Evolutionary conservation across 306 rosid genomes (phyloP).

Genomic region (Biancaea sappan): DNA sequence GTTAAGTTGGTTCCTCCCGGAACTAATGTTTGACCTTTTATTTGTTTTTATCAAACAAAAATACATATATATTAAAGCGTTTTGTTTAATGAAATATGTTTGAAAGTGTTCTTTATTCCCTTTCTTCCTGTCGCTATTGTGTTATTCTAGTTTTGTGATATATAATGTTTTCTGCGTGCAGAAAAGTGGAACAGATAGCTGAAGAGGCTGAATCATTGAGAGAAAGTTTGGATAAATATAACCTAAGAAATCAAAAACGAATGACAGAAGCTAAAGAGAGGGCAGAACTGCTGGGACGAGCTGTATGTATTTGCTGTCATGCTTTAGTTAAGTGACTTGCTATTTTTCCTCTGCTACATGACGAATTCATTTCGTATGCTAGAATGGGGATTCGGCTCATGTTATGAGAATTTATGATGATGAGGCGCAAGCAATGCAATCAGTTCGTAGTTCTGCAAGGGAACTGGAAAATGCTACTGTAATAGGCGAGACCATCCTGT

Average conservation of each 20-base stretch:
- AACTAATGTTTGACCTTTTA: no score
- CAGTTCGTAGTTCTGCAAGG: conserved; percentile 58
- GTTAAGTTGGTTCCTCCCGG: no score
- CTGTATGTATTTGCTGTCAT: conserved; percentile 44
- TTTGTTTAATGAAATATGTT: no score
- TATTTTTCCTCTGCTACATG: background rate
- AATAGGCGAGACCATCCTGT: conserved; percentile 74
- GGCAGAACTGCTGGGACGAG: conserved; percentile 72
- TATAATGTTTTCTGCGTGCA: conserved; percentile 36
- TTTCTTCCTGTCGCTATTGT: no score
- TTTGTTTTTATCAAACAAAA: no score
- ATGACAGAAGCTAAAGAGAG: conserved; percentile 70
- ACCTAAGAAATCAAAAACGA: conserved; percentile 55
- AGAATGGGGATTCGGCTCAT: conserved; percentile 81
- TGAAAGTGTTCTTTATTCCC: no score
- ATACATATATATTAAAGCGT: no score
- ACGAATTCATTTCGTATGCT: conserved; percentile 26
- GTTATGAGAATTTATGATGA: conserved; percentile 73
- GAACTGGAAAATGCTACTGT: conserved; percentile 76
- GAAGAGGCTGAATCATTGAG: conserved; percentile 77
- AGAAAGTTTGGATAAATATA: conserved; percentile 66
- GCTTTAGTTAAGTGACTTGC: conserved; percentile 15
- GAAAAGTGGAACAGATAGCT: conserved; percentile 80
- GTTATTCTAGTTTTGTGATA: no score
- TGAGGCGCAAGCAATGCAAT: conserved; percentile 72